Base-by-base conservation (phyloP, 805 yeast genomes). In the Wickerhamiella domercqiae region DNA sequence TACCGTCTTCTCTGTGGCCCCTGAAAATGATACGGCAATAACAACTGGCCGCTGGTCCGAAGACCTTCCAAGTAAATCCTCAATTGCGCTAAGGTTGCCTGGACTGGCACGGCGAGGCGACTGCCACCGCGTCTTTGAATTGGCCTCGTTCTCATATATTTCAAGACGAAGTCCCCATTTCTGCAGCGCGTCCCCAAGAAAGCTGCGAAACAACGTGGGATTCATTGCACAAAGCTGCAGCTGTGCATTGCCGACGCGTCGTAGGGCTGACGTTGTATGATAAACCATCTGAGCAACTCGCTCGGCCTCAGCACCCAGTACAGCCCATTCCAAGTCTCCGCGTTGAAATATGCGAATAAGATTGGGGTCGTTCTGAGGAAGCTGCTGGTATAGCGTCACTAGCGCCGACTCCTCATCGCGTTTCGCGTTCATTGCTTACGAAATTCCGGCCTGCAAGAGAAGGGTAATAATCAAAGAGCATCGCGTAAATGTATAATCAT, bases 251-350 rank as follows among this genome's bases (percentile, higher is more conserved):
- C 60, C 60, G 15, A 53, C 40, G 34, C 52, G 51, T 52, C 87
- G 87, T 40, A 87, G 54, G 7, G 84, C 93, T 18, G 93, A 73
- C 30, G 70, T 73, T 0, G 97, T 83, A 47, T 78, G 79, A 60
- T 82, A 87, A 24, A 90, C 74, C 39, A 68, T 63, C 45, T 84
- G 93, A 3, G 96, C 95, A 21, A 83, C 79, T 39, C 73, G 66
- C 32, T 67, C 65, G 3, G 97, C 95, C 55, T 87, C 94, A 3
- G 69, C 71, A 5, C 72, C 74, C 16, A 83, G 64, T 1, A 73
- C 75, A 2, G 80, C 73, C 57, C 76, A 90, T 55, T 81, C 84
- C 13, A 37, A 22, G 42, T 82, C 94, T 32, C 76, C 76, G 42
- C 75, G 72, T 53, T 84, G 94, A 32, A 79, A 77, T n/a, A 83